phyloP scores from a whole-genome alignment of 1,284 basidiomycete genomes.

The Golubevia pallescens region DNA sequence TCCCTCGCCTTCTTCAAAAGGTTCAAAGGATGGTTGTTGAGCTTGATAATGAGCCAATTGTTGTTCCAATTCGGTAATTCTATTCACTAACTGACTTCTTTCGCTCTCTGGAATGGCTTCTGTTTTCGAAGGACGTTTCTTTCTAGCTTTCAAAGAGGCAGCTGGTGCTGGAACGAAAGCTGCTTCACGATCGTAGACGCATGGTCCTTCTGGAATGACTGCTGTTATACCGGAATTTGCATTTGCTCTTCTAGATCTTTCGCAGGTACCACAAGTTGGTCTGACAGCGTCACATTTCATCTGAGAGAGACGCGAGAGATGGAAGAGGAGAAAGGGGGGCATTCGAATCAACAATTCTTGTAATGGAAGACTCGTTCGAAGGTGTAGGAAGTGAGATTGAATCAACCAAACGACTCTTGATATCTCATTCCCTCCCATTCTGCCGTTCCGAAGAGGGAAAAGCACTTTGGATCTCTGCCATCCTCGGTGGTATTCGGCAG shows the following conservation, averaged over 20 bases:
- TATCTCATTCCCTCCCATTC: too few species aligned
- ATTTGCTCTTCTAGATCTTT: constrained; percentile 8
- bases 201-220: constrained; percentile 15
- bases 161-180: not conserved
- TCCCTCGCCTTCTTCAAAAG: too few species aligned
- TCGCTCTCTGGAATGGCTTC: not conserved
- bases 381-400: too few species aligned
- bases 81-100: not conserved
- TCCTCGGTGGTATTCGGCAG: too few species aligned
- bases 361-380: too few species aligned
- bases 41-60: too few species aligned
- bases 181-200: constrained; percentile 14
- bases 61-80: not conserved
- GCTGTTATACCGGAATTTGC: constrained; percentile 7
- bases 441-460: too few species aligned
- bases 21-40: not conserved
- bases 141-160: not conserved
- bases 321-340: not conserved
- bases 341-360: too few species aligned
- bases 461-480: too few species aligned
- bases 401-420: too few species aligned
- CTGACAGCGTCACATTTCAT: constrained; percentile 17
- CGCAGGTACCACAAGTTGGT: constrained; percentile 16
- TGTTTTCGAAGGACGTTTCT: not conserved
- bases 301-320: constrained; percentile 2